These are phyloP conservation scores for Apiosordaria backusii DNA, from an alignment of 495 filamentous ascomycete species.

Conservation along the genomic window DNA sequence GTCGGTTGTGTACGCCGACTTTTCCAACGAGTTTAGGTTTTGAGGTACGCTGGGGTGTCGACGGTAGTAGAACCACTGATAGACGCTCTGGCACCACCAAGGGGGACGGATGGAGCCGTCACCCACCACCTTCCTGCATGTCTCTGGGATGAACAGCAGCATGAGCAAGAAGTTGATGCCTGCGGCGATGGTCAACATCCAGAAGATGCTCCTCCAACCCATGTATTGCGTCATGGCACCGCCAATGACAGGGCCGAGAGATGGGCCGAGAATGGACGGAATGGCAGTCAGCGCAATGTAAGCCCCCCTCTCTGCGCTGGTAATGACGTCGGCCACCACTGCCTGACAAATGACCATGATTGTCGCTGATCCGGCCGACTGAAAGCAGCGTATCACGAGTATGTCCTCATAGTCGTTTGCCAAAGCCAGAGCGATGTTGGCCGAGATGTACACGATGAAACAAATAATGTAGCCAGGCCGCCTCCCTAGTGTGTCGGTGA, in stretches of 20 bases:
- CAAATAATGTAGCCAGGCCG: conserved; percentile 53
- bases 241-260: conserved; percentile 46
- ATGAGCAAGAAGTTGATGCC: conserved; percentile 33
- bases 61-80: conserved; percentile 49
- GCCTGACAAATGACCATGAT: conserved; percentile 53
- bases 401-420: conserved; percentile 48
- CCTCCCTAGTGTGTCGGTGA: conserved; percentile 54
- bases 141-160: conserved; percentile 49
- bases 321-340: conserved; percentile 53
- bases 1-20: not conserved
- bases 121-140: conserved; percentile 54
- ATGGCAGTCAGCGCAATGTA: conserved; percentile 41
- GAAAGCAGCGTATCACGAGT: conserved; percentile 52
- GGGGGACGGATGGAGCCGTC: conserved; percentile 40
- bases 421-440: conserved; percentile 54
- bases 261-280: conserved; percentile 36
- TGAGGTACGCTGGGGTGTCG: conserved; percentile 31
- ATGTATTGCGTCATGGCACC: conserved; percentile 47
- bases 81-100: conserved; percentile 2
- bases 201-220: conserved; percentile 56
- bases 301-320: conserved; percentile 50
- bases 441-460: conserved; percentile 54
- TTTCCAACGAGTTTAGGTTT: not conserved
- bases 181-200: conserved; percentile 50
- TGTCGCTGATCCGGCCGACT: conserved; percentile 52